These are phyloP conservation scores for Penicillium paneum DNA, from an alignment of 2,329 filamentous ascomycete genomes.

Conservation along the genomic window DNA sequence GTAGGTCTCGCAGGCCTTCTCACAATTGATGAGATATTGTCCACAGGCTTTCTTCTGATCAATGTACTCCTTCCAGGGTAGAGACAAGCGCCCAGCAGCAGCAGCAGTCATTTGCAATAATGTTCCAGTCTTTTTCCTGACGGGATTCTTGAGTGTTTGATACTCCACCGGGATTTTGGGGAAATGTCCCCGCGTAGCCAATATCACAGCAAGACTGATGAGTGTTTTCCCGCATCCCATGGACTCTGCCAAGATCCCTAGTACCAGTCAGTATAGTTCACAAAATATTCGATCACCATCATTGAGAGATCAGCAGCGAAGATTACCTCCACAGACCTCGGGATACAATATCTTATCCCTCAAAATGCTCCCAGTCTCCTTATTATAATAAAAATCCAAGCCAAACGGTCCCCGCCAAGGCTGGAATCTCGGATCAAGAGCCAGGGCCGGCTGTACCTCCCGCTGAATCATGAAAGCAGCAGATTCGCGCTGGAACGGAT, in stretches of 20 bases:
- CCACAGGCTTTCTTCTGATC: conserved; percentile 43
- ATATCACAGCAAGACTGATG: conserved; percentile 73
- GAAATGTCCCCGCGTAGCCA: conserved; percentile 69
- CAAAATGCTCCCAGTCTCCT: conserved; percentile 60
- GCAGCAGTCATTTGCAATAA: conserved; percentile 75
- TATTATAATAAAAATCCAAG: conserved; percentile 66
- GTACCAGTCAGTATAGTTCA: neutral
- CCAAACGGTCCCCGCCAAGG: conserved; percentile 59
- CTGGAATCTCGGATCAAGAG: conserved; percentile 72
- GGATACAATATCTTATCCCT: conserved; percentile 71
- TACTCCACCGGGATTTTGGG: conserved; percentile 64
- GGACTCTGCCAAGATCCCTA: conserved; percentile 46
- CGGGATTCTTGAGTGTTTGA: conserved; percentile 41
- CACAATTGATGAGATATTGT: conserved; percentile 54
- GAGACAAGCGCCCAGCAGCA: conserved; percentile 60
- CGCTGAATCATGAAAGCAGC: conserved; percentile 80
- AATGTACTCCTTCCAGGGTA: conserved; percentile 69
- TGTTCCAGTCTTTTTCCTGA: conserved; percentile 55
- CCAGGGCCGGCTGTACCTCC: conserved; percentile 62
- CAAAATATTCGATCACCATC: neutral
- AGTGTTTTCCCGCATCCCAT: conserved; percentile 75
- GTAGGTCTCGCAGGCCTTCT: conserved; percentile 56
- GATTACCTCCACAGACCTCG: conserved; percentile 64
- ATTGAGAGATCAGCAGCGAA: neutral
- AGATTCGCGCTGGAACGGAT: conserved; percentile 76